phyloP scores from a whole-genome alignment of 108 stramenopile genomes.

The Cyclotella baltica region DNA sequence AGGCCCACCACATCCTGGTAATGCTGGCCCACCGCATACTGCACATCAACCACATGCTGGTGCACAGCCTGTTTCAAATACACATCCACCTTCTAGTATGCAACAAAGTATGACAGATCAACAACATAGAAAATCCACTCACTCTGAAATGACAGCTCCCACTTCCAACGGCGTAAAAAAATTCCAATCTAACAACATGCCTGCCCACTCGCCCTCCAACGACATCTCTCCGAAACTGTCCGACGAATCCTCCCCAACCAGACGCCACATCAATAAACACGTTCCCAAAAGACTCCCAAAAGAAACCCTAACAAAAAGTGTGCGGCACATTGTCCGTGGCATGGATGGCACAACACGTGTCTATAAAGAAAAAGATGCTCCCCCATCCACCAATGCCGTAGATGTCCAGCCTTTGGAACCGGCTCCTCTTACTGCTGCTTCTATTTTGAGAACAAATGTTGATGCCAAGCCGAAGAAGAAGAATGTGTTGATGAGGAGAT shows the following conservation, averaged over 20 bases:
- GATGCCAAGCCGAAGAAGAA: background rate
- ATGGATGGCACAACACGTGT: conserved; percentile 24
- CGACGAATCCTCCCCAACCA: background rate
- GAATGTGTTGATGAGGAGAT: background rate
- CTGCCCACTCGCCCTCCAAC: background rate
- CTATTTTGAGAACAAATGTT: background rate
- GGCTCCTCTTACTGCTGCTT: background rate
- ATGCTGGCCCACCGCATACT: background rate
- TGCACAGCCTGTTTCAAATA: too few species aligned
- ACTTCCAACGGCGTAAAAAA: background rate
- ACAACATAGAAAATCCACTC: background rate
- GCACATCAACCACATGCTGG: background rate
- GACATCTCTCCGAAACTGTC: background rate
- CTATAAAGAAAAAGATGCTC: conserved; percentile 13
- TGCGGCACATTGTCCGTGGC: conserved; percentile 29
- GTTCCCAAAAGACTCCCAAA: background rate
- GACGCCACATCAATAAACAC: background rate
- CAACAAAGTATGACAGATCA: too few species aligned
- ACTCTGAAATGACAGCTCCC: background rate
- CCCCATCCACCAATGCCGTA: conserved; percentile 41
- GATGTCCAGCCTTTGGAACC: conserved; percentile 43
- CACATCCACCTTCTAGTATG: too few species aligned
- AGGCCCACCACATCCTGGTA: background rate
- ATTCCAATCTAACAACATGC: background rate
- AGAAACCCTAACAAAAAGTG: conserved; percentile 12